These are phyloP conservation scores for Quercus ilex DNA, from an alignment of 306 rosid genomes.

Conservation along the genomic window DNA sequence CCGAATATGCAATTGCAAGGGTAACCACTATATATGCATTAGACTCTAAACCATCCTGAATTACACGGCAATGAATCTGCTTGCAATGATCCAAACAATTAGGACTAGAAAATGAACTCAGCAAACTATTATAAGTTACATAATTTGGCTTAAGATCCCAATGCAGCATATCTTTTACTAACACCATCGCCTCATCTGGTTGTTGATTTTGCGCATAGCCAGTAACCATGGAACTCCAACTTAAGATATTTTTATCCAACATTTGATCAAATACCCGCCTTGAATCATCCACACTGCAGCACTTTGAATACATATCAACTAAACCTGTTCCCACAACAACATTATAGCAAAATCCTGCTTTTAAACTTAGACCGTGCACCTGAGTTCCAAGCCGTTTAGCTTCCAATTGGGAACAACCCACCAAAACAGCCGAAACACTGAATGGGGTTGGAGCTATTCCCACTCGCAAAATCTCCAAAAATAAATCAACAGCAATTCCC, in stretches of 20 bases:
- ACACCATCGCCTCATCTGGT: slow-evolving; percentile 35
- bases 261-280: slow-evolving; percentile 37
- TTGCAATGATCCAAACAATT: slow-evolving; percentile 31
- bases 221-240: slow-evolving; percentile 51
- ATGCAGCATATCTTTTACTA: slow-evolving; percentile 38
- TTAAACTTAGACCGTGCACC: slow-evolving; percentile 40
- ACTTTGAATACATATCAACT: slow-evolving; percentile 40
- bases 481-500: too few species aligned
- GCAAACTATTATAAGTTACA: slow-evolving; percentile 43
- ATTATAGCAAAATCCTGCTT: slow-evolving; percentile 23
- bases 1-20: slow-evolving; percentile 36
- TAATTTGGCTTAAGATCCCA: slow-evolving; percentile 28
- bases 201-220: slow-evolving; percentile 32
- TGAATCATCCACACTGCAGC: slow-evolving; percentile 26
- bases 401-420: slow-evolving; percentile 39
- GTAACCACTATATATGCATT: slow-evolving; percentile 27
- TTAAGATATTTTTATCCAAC: slow-evolving; percentile 33
- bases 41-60: slow-evolving; percentile 36
- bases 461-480: too few species aligned
- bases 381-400: slow-evolving; percentile 38
- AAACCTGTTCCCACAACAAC: slow-evolving; percentile 42
- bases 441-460: slow-evolving; percentile 38
- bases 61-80: slow-evolving; percentile 40
- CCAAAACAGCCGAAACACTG: slow-evolving; percentile 34
- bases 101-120: slow-evolving; percentile 34